Conservation (phyloP, 2,329 filamentous ascomycete genomes). For the Talaromyces sp. region DNA sequence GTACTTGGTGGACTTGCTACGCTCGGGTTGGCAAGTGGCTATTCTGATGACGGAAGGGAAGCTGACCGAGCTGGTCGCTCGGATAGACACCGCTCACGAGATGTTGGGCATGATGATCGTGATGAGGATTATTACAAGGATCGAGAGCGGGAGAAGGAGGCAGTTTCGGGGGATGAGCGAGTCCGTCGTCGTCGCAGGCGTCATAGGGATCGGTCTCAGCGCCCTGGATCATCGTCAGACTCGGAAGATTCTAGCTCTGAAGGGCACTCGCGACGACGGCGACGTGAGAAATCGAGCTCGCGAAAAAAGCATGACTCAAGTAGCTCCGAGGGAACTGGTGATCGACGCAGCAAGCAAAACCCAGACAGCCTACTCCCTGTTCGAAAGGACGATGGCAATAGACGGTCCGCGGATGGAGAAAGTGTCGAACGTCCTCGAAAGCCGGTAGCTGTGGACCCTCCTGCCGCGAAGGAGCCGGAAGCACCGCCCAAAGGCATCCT, state of each 20-base stretch:
- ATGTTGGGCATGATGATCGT: constrained; percentile 22
- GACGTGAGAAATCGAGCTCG: constrained; percentile 27
- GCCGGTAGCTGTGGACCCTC: constrained; percentile 27
- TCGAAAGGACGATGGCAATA: constrained; percentile 20
- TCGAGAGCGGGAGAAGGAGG: constrained; percentile 19
- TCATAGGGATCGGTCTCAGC: constrained; percentile 24
- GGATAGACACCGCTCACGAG: constrained; percentile 26
- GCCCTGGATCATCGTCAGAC: constrained; percentile 21
- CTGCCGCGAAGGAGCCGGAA: constrained; percentile 54
- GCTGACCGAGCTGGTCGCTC: constrained; percentile 26
- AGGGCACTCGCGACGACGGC: constrained; percentile 32
- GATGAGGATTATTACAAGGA: constrained; percentile 14
- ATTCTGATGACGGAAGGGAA: constrained; percentile 31
- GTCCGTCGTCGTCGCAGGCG: constrained; percentile 21
- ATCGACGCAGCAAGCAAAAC: constrained; percentile 20
- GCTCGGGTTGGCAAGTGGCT: constrained; percentile 34
- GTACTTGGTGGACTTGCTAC: constrained; percentile 34
- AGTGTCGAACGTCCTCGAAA: constrained; percentile 26
- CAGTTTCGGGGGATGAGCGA: constrained; percentile 21
- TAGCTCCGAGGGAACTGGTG: constrained; percentile 25
- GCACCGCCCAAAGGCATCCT: constrained; percentile 74
- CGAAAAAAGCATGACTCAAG: constrained; percentile 26
- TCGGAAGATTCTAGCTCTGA: constrained; percentile 32
- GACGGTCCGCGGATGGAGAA: constrained; percentile 22
- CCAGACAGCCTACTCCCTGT: constrained; percentile 6